Percentiles rank a stretch among this genome's conserved stretches.
These are phyloP conservation scores for Gryganskiella cystojenkinii DNA, from an alignment of 192 early-diverging fungal genomes.

Conservation along the genomic window DNA sequence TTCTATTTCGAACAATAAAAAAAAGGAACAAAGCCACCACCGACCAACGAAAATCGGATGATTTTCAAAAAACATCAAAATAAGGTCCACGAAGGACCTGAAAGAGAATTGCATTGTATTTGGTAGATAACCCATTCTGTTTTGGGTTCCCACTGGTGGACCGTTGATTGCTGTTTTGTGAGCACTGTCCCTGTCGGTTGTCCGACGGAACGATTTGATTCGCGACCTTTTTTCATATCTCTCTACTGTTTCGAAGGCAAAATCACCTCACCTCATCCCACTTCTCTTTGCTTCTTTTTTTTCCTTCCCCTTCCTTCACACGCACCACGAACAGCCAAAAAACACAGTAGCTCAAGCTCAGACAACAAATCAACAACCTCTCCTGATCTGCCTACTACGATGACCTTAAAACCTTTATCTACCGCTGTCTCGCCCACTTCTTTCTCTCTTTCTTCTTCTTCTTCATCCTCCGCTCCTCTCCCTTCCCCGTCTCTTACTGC, in stretches of 20 bases:
- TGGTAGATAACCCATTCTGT: too few relatives aligned
- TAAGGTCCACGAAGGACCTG: too few relatives aligned
- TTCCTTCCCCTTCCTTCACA: not conserved
- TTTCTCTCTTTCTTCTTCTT: slow-evolving; percentile 7
- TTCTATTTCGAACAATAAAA: too few relatives aligned
- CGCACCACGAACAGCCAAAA: not conserved
- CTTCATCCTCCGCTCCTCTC: slow-evolving; percentile 5
- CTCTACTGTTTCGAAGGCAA: not conserved
- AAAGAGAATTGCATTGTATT: too few relatives aligned
- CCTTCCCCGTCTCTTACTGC: slow-evolving; percentile 11
- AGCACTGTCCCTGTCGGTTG: too few relatives aligned
- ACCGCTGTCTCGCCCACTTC: slow-evolving; percentile 3
- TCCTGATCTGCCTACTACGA: not conserved
- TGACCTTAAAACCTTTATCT: not conserved
- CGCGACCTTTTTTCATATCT: too few relatives aligned
- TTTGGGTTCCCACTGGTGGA: too few relatives aligned
- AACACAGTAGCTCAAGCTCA: not conserved
- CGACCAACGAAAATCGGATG: too few relatives aligned
- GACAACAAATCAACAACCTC: not conserved
- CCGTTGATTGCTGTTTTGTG: too few relatives aligned
- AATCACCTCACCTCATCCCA: slow-evolving; percentile 10
- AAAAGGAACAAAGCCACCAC: too few relatives aligned
- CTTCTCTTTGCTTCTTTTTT: not conserved
- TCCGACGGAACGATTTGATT: too few relatives aligned
- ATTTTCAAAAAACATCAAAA: too few relatives aligned